Evolutionary conservation across 495 filamentous ascomycete genomes (phyloP), one percentile per base, ranked within the genome.

Genomic region (Stereocaulon alpinum): DNA sequence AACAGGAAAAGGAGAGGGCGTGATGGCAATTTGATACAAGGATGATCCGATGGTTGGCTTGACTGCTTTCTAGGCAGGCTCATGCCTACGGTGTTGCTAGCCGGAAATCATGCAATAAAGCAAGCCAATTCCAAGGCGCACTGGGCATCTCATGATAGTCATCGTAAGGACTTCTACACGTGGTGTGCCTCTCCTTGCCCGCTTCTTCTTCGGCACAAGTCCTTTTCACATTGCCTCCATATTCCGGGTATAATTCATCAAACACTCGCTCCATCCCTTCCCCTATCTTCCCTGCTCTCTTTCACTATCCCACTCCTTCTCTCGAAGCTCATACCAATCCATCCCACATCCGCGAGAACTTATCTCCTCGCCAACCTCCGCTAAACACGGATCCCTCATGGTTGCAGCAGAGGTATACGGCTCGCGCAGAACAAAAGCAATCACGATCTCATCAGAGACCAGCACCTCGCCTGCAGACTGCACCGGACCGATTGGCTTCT

Each of bases 381-480:
- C 47, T 24, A 29, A 27, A 30, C 15, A 1, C 47, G 47, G 47
- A 50, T 15, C 24, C 12, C 47, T 50, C 56, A 50, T 58, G 56
- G 56, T 58, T 58, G 32, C 47, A 50, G 34, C 45, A 37, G 56
- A 58, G 56, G 56, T 58, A 58, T 58, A 58, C 45, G 56, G 44
- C 56, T 58, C 56, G 56, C 56, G 47, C 34, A 58, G 56, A 58
- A 58, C 30, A 40, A 58, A 58, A 40, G 18, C 40, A 34, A 45
- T 7, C 22, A 18, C 37, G 32, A 58, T 41, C 34, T 27, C 37
- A 27, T 42, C 22, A 10, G 40, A 43, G 56, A 32, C 30, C n/a
- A 37, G 48, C 17, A 41, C 34, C 77, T 78, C 70, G 64, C 75
- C 75, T 77, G 77, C 77, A 80, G 76, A 78, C 75, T 72, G 58